Percentiles rank a stretch among this genome's conserved stretches.
phyloP scores from a whole-genome alignment of 495 filamentous ascomycete genomes.

The Talaromyces borbonicus region DNA sequence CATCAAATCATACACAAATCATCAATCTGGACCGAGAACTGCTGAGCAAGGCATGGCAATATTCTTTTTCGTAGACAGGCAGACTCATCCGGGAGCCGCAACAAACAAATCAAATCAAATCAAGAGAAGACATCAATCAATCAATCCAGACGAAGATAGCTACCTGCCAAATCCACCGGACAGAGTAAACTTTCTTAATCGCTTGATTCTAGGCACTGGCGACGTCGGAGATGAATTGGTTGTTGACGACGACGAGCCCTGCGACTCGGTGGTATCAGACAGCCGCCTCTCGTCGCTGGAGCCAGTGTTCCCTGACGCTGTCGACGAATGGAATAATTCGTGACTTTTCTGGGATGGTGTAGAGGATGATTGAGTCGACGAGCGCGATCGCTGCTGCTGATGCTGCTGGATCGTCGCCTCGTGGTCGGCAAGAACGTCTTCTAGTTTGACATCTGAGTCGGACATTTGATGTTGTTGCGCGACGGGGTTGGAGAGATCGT shows the following conservation, averaged over 20 bases:
- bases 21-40: no score
- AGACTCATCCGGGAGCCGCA: slow-evolving; percentile 7
- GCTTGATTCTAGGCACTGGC: slow-evolving; percentile 13
- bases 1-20: no score
- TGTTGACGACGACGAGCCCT: slow-evolving; percentile 6
- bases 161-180: slow-evolving; percentile 4
- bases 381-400: slow-evolving; percentile 19
- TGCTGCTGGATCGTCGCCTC: slow-evolving; percentile 29
- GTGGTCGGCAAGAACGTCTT: slow-evolving; percentile 38
- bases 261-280: neutral
- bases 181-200: slow-evolving; percentile 9
- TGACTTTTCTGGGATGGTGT: slow-evolving; percentile 25
- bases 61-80: no score
- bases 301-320: neutral
- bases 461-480: slow-evolving; percentile 22
- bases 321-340: slow-evolving; percentile 18
- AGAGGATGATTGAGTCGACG: slow-evolving; percentile 32
- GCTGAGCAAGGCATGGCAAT: no score
- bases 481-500: slow-evolving; percentile 15
- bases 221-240: slow-evolving; percentile 11
- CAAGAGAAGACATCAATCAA: no score
- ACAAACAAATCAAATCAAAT: no score
- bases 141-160: neutral
- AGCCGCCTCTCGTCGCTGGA: neutral
- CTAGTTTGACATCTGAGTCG: slow-evolving; percentile 37